Percentiles rank a stretch among this genome's conserved stretches.
Evolutionary conservation across 2,329 filamentous ascomycete genomes (phyloP).

Genomic region (Beauveria sp.): DNA sequence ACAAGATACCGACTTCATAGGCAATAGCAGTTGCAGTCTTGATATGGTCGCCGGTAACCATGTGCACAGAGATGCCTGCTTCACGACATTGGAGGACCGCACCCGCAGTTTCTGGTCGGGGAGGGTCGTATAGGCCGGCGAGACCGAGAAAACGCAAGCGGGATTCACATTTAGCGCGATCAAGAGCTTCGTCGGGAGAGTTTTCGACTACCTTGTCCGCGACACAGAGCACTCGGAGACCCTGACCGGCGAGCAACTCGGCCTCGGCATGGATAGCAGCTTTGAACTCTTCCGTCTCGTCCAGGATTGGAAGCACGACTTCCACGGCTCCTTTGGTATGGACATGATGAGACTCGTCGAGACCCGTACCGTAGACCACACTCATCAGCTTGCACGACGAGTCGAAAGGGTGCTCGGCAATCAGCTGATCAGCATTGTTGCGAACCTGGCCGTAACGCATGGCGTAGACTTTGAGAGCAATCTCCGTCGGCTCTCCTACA

Average conservation of each 20-base stretch:
- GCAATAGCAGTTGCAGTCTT: constrained; percentile 61
- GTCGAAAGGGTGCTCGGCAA: constrained; percentile 66
- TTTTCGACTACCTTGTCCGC: constrained; percentile 42
- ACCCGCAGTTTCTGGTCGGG: constrained; percentile 56
- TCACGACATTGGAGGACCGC: constrained; percentile 52
- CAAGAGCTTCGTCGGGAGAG: constrained; percentile 29
- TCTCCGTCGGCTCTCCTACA: constrained; percentile 63
- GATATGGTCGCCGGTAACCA: constrained; percentile 63
- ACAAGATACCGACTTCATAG: constrained; percentile 55
- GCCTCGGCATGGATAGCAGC: constrained; percentile 39
- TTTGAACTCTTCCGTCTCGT: constrained; percentile 40
- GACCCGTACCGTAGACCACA: constrained; percentile 47
- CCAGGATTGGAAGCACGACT: constrained; percentile 45
- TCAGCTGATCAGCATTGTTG: constrained; percentile 35
- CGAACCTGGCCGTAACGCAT: constrained; percentile 55
- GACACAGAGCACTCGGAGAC: constrained; percentile 62
- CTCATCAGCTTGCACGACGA: constrained; percentile 70
- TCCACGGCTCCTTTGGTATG: constrained; percentile 55
- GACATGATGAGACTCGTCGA: constrained; percentile 31
- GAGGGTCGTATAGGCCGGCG: constrained; percentile 66
- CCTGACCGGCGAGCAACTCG: constrained; percentile 51
- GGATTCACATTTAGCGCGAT: constrained; percentile 48
- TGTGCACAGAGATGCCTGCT: constrained; percentile 59
- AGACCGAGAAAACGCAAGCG: constrained; percentile 60
- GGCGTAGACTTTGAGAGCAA: constrained; percentile 66